Base-by-base conservation (phyloP, 306 rosid species). In the Dryas alaskensis region DNA sequence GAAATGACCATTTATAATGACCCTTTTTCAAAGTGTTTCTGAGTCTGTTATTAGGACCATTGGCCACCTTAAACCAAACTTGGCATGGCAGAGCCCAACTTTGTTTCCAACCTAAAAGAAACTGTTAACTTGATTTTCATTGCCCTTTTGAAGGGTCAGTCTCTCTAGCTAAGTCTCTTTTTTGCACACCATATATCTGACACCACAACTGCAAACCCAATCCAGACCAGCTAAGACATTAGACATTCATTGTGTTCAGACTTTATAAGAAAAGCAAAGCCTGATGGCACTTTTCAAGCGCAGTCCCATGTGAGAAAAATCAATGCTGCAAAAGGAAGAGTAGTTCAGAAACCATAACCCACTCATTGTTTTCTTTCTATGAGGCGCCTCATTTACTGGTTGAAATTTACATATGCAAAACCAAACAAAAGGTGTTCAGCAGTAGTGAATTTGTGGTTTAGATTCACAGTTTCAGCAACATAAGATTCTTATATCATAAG, bases 271-370 rank as follows among this genome's bases (percentile, higher is more conserved):
- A 31, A 31, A 31, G 37, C 37, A 31, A 31, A 31, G 37, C 37
- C 37, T 31, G 8, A 40, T 42, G 48, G 8, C 8, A 8, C 48
- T 62, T 42, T 62, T 42, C 12, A 8, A 62, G 67, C 22, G 12
- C 17, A 40, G 47, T 8, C 48, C 65, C 65, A 71, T 71, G 73
- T 69, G 73, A 69, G 14, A 7, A 16, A 67, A 16, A 16, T 69
- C 1, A 69, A 52, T n/a, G 19, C 49, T 8, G 17, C 62, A 25
- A 16, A 22, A 1, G 27, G 17, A 11, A 31, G 65, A 70, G 37
- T 22, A 31, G 65, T 55, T 70, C 10, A 55, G 65, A 7, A 55
- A 55, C n/a, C 44, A 16, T 43, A 54, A 43, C 44, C 65, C 75
- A 25, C 54, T 58, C 75, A 19, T 0, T 42, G 52, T 47, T 45